Evolutionary conservation across 257 asterid genomes (phyloP).

Genomic region (Cruciata laevipes): DNA sequence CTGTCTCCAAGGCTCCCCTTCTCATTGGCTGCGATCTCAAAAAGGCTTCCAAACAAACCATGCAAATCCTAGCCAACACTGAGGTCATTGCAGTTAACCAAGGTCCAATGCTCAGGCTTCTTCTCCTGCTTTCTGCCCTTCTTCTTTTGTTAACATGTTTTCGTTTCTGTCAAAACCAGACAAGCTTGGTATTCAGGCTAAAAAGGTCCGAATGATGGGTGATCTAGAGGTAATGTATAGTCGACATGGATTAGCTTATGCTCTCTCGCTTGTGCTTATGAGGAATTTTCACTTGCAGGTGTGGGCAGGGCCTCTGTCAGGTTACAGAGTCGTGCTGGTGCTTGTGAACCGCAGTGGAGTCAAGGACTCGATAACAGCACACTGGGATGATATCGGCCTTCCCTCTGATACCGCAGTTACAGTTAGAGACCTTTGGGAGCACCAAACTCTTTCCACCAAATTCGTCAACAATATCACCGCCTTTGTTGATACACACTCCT

Average conservation of each 20-base stretch:
- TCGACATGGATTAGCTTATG: too few relatives aligned
- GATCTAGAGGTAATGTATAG: slow-evolving; percentile 52
- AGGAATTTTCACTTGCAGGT: slow-evolving; percentile 27
- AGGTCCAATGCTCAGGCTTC: slow-evolving; percentile 37
- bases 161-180: slow-evolving; percentile 30
- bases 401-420: slow-evolving; percentile 39
- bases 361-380: slow-evolving; percentile 37
- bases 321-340: slow-evolving; percentile 59
- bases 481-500: slow-evolving; percentile 51
- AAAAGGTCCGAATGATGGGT: slow-evolving; percentile 82
- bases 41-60: slow-evolving; percentile 39
- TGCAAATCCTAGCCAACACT: slow-evolving; percentile 53
- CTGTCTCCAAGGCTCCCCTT: slow-evolving; percentile 90
- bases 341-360: slow-evolving; percentile 56
- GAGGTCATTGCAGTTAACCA: slow-evolving; percentile 80
- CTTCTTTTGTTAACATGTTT: too few relatives aligned
- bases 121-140: too few relatives aligned
- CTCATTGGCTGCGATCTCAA: slow-evolving; percentile 86
- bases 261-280: too few relatives aligned
- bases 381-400: slow-evolving; percentile 78
- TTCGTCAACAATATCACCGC: slow-evolving; percentile 63
- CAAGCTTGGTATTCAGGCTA: slow-evolving; percentile 69
- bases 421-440: slow-evolving; percentile 90
- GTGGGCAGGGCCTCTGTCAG: slow-evolving; percentile 86
- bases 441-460: slow-evolving; percentile 45